Base-by-base conservation (phyloP, 75 land plant genomes). In the Pseudotsuga menziesii region DNA sequence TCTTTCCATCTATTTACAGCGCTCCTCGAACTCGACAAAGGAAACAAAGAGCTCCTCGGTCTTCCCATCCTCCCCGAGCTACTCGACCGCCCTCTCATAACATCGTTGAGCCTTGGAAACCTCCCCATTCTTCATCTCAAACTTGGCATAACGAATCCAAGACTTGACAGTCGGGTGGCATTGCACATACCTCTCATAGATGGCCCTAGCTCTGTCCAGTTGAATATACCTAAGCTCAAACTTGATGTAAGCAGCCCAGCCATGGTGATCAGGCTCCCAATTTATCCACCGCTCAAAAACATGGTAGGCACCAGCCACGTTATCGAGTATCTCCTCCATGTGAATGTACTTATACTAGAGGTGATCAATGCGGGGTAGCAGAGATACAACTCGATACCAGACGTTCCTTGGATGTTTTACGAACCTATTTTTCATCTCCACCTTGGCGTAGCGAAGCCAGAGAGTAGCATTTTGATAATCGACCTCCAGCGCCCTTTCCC, bases 331-430 rank as follows among this genome's bases (percentile, higher is more conserved):
- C 86, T 94, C 95, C 82, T 94, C 98, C 98, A 94, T 92, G 75
- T 94, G 98, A 62, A 94, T 92, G 76, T 94, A 94, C 83, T 94
- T 94, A 82, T 94, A 94, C 98, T 95, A 94, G 5, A 94, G 83
- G 82, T 94, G 98, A 61, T 94, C 98, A 8, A 94, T 83, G 4
- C 98, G 83, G 4, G 98, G 98, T 14, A 94, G 83, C 20, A 92
- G 61, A 15, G 83, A 60, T 0, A 94, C 96, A 4, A 95, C 98
- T 5, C 98, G 83, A 74, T 94, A 95, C 98, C 98, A 94, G 0
- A 92, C 91, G 79, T 95, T 95, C 56, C 98, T 61, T 2, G 98
- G 96, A 56, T 87, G 94, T 78, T 95, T 93, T 32, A 95, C 79
- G 78, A 91, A 93, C 78, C 86, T 84, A 70, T 95, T 81, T 74